phyloP scores from a whole-genome alignment of 371 early-diverging fungal genomes.

The Mucor sp. region DNA sequence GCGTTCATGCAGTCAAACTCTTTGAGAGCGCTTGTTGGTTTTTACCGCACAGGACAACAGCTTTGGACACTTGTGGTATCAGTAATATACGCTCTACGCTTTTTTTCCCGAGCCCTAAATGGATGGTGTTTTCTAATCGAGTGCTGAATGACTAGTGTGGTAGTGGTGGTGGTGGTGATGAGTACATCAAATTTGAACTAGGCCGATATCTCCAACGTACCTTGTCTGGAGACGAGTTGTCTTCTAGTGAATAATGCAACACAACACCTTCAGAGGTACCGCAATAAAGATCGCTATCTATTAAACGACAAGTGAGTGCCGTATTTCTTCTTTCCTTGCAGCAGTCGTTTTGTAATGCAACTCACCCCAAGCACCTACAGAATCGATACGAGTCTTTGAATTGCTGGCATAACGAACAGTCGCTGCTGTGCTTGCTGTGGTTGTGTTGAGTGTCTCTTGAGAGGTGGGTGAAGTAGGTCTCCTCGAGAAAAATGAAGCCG shows the following conservation, averaged over 20 bases:
- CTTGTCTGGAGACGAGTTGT: constrained; percentile 29
- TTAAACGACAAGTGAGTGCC: neutral
- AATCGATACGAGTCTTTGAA: constrained; percentile 29
- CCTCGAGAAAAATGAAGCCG: constrained; percentile 38
- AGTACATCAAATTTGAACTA: neutral
- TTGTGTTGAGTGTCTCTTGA: constrained; percentile 11
- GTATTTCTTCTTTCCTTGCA: neutral
- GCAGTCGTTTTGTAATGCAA: neutral
- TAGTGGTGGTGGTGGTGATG: too few species aligned
- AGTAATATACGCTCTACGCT: constrained; percentile 69
- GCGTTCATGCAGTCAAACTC: neutral
- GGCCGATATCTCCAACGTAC: constrained; percentile 21
- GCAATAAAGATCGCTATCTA: constrained; percentile 70
- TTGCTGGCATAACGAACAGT: constrained; percentile 26
- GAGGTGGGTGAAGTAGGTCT: constrained; percentile 31
- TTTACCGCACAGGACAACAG: constrained; percentile 75
- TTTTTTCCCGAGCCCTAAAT: constrained; percentile 66
- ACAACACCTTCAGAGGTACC: constrained; percentile 78
- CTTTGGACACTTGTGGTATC: constrained; percentile 69
- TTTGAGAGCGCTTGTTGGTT: neutral
- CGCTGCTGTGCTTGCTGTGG: constrained; percentile 15
- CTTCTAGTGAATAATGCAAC: constrained; percentile 65
- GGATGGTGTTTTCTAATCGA: constrained; percentile 50
- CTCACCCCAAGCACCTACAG: constrained; percentile 64
- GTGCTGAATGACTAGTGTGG: constrained; percentile 43